Evolutionary conservation across 345 rosid genomes (phyloP), one percentile per base, ranked within the genome.

Genomic region (Salix dunnii): DNA sequence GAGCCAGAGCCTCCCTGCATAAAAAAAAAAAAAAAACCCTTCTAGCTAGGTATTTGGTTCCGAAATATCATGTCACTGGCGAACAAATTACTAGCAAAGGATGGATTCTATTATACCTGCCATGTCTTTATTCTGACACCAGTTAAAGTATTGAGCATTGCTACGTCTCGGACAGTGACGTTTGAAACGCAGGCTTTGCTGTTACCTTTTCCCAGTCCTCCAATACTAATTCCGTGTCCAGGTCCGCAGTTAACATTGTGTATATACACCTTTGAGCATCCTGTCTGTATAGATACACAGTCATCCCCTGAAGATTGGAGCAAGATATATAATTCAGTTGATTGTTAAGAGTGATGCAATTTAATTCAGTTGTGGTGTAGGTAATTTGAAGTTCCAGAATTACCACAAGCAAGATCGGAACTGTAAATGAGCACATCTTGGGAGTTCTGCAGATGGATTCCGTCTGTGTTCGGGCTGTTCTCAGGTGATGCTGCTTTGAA

Each of bases 161-260:
- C 74, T 73, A 86, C 90, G 76, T 92, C 92, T 53, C 91, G 91
- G 73, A 92, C 91, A 21, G 91, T 94, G 67, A 94, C 71, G 70
- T 91, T 91, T 30, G 95, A 92, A 73, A 94, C 98, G 76, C 97
- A 91, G 20, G 97, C 97, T 82, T 89, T 90, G 71, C 85, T 78
- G 72, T 84, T 76, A 46, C 81, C 93, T 77, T 77, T 90, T 83
- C 98, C 98, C 14, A 94, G 86, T 63, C 97, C 84, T 75, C 97
- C 98, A n/a, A 94, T 92, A 86, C 97, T 94, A 67, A 94, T 90
- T 43, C 97, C 97, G 77, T 94, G 98, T 75, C 97, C 99, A 79
- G 95, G 96, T 68, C 97, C 99, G 63, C 97, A 92, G 67, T 88
- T 91, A 60, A 92, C 85, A 51, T 89, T 68, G 48, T 91, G 94